Percentiles rank a stretch among this genome's conserved stretches.
Conservation (phyloP, 2,329 filamentous ascomycete species). For the Aspergillus brasiliensis region DNA sequence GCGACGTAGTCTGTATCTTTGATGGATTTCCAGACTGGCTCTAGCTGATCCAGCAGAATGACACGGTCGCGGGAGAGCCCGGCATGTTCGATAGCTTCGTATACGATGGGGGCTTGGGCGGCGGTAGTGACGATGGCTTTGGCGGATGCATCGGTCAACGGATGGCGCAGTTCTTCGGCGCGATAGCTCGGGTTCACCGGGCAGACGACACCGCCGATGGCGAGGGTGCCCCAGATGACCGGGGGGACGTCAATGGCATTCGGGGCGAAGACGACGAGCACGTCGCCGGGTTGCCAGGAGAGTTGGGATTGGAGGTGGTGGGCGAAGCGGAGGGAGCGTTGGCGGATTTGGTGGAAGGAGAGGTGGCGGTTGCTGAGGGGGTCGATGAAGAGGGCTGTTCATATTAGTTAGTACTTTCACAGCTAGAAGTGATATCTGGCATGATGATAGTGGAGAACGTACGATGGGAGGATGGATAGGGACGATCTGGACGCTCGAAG, state of each 20-base stretch:
- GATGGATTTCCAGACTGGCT: neutral
- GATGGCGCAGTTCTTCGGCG: constrained; percentile 23
- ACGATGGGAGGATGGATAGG: constrained; percentile 12
- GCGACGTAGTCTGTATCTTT: neutral
- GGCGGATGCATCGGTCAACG: constrained; percentile 11
- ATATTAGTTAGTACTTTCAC: too few relatives aligned
- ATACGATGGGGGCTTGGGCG: constrained; percentile 5
- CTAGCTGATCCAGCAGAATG: constrained; percentile 14
- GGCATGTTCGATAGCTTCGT: constrained; percentile 11
- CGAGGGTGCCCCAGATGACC: constrained; percentile 24
- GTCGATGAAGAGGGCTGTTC: constrained; percentile 16
- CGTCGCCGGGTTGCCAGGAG: constrained; percentile 23
- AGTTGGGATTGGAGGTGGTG: constrained; percentile 15
- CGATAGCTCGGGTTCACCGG: constrained; percentile 30
- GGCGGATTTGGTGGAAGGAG: constrained; percentile 14
- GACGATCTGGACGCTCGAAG: constrained; percentile 16
- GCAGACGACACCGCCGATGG: constrained; percentile 29
- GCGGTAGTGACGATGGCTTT: constrained; percentile 16
- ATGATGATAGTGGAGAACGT: neutral
- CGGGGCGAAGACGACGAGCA: constrained; percentile 20
- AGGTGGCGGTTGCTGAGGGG: constrained; percentile 6
- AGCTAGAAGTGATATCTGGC: neutral
- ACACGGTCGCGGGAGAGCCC: constrained; percentile 13
- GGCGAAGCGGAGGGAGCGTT: constrained; percentile 14
- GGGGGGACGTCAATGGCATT: constrained; percentile 19